These are phyloP conservation scores for Pyrus hybrid DNA, from an alignment of 331 rosid species.

Conservation along the genomic window DNA sequence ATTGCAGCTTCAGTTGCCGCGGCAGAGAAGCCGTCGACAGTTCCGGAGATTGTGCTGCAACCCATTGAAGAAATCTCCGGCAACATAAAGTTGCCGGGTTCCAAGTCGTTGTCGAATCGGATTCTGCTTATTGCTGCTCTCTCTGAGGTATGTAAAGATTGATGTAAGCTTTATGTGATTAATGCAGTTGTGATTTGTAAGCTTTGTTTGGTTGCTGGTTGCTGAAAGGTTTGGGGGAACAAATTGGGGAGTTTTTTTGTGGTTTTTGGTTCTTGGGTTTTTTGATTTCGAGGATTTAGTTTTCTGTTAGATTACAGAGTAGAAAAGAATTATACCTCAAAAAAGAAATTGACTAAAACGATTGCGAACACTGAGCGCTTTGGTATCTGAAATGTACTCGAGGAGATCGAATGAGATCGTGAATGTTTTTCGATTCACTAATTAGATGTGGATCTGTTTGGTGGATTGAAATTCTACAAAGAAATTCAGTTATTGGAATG, in stretches of 20 bases:
- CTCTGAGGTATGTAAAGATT: slow-evolving; percentile 58
- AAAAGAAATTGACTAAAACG: neutral
- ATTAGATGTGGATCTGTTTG: neutral
- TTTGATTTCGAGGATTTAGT: neutral
- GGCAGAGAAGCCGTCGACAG: slow-evolving; percentile 67
- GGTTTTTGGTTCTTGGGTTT: neutral
- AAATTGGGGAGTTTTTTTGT: neutral
- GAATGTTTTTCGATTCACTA: neutral
- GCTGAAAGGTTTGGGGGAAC: neutral
- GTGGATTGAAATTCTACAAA: neutral
- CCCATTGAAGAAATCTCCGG: slow-evolving; percentile 92
- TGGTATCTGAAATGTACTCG: neutral
- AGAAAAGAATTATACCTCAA: neutral
- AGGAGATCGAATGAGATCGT: neutral
- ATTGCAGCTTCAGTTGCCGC: slow-evolving; percentile 61
- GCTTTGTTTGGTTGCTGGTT: neutral
- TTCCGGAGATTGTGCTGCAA: slow-evolving; percentile 82
- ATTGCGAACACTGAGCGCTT: neutral
- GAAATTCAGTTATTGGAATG: neutral
- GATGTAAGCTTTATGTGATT: neutral
- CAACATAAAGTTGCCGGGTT: slow-evolving; percentile 76
- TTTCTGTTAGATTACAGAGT: neutral
- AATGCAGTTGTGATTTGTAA: neutral
- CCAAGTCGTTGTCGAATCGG: slow-evolving; percentile 90
- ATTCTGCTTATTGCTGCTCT: slow-evolving; percentile 96